phyloP scores from a whole-genome alignment of 148 eudicot genomes.

The Rheum nobile region DNA sequence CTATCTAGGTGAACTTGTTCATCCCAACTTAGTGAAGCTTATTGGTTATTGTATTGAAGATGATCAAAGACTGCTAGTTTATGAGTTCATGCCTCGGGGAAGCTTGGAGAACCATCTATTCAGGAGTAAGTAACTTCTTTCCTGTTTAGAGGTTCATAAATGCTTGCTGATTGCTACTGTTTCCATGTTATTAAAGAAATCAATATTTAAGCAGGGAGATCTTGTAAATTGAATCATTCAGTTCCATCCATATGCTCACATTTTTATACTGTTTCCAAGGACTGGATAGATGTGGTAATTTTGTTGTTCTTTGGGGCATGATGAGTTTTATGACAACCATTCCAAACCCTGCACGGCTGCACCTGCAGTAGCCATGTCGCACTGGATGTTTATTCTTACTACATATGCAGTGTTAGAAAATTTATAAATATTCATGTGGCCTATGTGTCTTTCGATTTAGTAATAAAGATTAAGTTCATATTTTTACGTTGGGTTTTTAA shows the following conservation, averaged over 20 bases:
- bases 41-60: constrained; percentile 72
- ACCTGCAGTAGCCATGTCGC: neutral
- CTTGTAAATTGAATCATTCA: neutral
- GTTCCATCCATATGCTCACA: neutral
- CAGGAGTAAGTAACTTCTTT: constrained; percentile 40
- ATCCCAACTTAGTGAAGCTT: constrained; percentile 54
- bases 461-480: too few relatives aligned
- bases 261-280: neutral
- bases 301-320: neutral
- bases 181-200: neutral
- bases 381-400: neutral
- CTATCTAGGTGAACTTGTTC: constrained; percentile 55
- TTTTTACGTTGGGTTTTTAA: too few relatives aligned
- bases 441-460: too few relatives aligned
- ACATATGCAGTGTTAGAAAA: neutral
- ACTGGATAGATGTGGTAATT: neutral
- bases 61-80: constrained; percentile 63
- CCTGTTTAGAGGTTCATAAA: neutral
- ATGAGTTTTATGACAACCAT: neutral
- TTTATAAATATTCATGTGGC: too few relatives aligned
- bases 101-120: constrained; percentile 73
- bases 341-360: neutral
- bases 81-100: constrained; percentile 71
- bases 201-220: neutral
- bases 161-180: neutral